Base-by-base conservation (phyloP, 176 grass and related monocot species). In the Typha latifolia region DNA sequence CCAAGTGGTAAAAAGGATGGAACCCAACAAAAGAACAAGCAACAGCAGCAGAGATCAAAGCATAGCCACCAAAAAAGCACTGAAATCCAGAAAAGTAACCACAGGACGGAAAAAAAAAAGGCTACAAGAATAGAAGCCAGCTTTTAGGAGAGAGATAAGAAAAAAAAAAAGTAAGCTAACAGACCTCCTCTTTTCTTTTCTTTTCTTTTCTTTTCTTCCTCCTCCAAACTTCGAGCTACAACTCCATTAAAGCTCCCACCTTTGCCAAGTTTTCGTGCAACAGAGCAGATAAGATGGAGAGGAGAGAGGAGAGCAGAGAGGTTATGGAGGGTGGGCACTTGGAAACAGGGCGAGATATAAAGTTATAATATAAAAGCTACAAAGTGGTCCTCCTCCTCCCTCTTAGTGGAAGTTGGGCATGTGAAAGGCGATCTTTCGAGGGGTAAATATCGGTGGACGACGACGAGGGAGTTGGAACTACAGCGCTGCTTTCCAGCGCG, bases 191-290 rank as follows among this genome's bases (percentile, higher is more conserved):
- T 47, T 55, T 57, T 49, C 3, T 3, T 56, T 64, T 47, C 31
- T 12, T 48, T 3, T 3, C 27, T 29, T 29, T 29, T 29, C 1
- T 3, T 57, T 64, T 47, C 31, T 12, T 48, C 47, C 0, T 29
- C 50, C 75, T 72, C 62, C 48, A 49, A 49, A 24, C 68, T 73
- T 73, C 71, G 75, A 49, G 79, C 49, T 81, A 66, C 12, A 83
- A 76, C 20, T 49, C 55, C 43, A 66, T 64, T 63, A 79, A 71
- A 72, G 48, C 67, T 72, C 26, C 11, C 72, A 62, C 71, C 79
- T 75, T 79, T 79, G 72, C 82, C 55, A 78, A 80, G 73, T 75
- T 72, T 72, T 78, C 49, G 76, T 72, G 80, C 73, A 62, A 62
- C 32, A 62, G 47, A 61, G 16, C 3, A 15, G 5, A 16, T 8